phyloP scores from a whole-genome alignment of 108 stramenopile genomes.

The Nitzschia sp. region DNA sequence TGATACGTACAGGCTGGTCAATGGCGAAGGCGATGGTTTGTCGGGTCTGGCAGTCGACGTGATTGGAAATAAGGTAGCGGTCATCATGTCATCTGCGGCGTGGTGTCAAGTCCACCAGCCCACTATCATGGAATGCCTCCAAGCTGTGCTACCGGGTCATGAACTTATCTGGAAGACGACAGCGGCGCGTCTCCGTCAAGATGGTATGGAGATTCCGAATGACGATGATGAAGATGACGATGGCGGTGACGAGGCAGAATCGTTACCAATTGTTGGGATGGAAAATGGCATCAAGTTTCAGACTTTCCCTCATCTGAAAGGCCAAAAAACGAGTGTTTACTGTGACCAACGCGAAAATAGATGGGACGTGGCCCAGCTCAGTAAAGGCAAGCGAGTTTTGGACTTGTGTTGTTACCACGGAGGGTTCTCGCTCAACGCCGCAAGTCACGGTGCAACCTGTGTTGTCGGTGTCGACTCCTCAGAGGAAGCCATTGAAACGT shows the following conservation, averaged over 20 bases:
- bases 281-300: constrained; percentile 85
- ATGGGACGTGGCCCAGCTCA: constrained; percentile 50
- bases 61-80: constrained; percentile 67
- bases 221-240: constrained; percentile 31
- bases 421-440: constrained; percentile 86
- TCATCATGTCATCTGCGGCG: constrained; percentile 86
- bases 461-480: constrained; percentile 87
- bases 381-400: constrained; percentile 68
- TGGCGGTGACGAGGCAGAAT: constrained; percentile 1
- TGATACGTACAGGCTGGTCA: constrained; percentile 83
- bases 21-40: constrained; percentile 94
- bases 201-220: constrained; percentile 49
- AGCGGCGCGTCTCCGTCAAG: constrained; percentile 67
- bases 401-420: constrained; percentile 92
- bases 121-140: constrained; percentile 47
- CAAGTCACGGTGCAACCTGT: constrained; percentile 54
- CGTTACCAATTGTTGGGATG: constrained; percentile 38
- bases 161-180: constrained; percentile 78
- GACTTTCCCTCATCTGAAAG: constrained; percentile 61
- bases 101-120: constrained; percentile 90
- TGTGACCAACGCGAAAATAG: constrained; percentile 97
- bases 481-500: constrained; percentile 77
- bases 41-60: constrained; percentile 93
- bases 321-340: constrained; percentile 97
- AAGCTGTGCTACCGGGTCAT: constrained; percentile 36